Evolutionary conservation across 202 grass and related monocot species (phyloP).

Genomic region (Bolboschoenoplectus hybrid): DNA sequence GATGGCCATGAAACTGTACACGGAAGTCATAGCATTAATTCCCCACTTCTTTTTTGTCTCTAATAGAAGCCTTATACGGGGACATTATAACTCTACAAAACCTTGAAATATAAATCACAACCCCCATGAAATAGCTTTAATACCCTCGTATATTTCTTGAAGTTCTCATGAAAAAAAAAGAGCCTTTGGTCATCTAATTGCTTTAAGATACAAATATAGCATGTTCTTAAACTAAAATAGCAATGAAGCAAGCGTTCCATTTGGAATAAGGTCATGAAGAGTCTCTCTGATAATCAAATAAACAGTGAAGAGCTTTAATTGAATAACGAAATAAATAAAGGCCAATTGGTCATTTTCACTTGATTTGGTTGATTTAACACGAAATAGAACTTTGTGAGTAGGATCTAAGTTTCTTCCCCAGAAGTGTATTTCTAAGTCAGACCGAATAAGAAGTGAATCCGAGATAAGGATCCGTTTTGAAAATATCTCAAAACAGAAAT

Average conservation of each 20-base stretch:
- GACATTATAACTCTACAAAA: background rate
- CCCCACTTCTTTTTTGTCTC: background rate
- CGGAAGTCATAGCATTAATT: background rate
- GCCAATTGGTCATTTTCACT: background rate
- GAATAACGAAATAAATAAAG: background rate
- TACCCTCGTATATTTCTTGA: background rate
- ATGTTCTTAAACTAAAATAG: background rate
- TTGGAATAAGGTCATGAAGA: background rate
- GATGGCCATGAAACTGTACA: background rate
- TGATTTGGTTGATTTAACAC: conserved; percentile 9
- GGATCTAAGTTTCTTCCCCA: background rate
- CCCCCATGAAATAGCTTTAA: background rate
- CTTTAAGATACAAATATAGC: background rate
- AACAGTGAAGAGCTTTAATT: background rate
- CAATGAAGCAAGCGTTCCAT: background rate
- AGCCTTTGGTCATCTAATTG: background rate
- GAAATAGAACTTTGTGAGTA: background rate
- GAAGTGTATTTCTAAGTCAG: background rate
- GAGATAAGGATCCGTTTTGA: background rate
- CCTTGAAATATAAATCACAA: background rate
- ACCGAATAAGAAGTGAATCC: background rate
- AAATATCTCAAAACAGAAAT: background rate
- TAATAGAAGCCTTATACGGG: background rate
- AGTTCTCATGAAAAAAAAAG: background rate
- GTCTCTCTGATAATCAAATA: background rate